Evolutionary conservation across 2,329 filamentous ascomycete genomes (phyloP), one percentile per base, ranked within the genome.

Genomic region (Aspergillus oerlinghausenensis): DNA sequence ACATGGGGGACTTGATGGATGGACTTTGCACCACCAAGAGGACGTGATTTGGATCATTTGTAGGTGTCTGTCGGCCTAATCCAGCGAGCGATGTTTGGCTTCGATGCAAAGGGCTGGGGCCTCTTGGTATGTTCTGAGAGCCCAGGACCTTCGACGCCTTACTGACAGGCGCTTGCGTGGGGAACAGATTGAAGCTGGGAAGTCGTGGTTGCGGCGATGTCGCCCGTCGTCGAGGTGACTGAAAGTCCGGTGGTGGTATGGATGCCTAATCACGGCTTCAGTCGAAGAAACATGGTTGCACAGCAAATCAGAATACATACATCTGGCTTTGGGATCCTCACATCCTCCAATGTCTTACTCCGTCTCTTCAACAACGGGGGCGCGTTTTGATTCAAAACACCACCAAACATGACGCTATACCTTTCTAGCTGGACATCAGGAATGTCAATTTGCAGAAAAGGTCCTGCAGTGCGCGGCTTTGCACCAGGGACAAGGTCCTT

Each of bases 391-490:
- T 66, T 82, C 26, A 96, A 77, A 6, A 97, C 79, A 40, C 83
- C 84, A 55, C 87, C 85, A 68, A 97, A 97, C 92, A 97, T 97
- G 62, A 97, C 84, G 65, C 92, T 96, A 65, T 96, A 97, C 50
- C 93, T 81, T 70, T 97, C 93, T 81, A 97, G 80, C 60, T 88
- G 85, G 55, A 89, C 82, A 51, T 84, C 83, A 0, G 93, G 92
- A 56, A 97, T 94, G 52, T 92, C 85, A 17, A 97, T 82, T 64
- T 92, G 81, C 21, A 97, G 77, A 6, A 88, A 72, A 1, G 76
- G 68, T 19, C 59, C 55, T 4, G 50, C 21, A 48, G 29, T 23
- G 38, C 21, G 49, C n/a, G 29, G 43, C n/a, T 60, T 61, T n/a
- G 58, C 55, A 19, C 23, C 45, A 21, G 14, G 21, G 51, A 4